Base-by-base conservation (phyloP, 306 rosid genomes). In the Trifolium fragiferum region DNA sequence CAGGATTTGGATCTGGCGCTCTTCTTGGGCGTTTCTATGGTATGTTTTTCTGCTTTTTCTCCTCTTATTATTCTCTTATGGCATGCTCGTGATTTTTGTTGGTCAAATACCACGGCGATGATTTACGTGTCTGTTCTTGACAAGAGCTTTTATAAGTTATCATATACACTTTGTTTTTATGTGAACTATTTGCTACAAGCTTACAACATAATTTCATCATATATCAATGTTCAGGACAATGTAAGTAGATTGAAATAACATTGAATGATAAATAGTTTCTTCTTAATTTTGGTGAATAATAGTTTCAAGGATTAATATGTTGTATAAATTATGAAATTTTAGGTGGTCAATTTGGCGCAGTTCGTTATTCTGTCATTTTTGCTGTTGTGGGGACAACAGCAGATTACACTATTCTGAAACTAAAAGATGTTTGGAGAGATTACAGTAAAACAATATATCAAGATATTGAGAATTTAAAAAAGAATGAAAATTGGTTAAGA, bases 21-120 rank as follows among this genome's bases (percentile, higher is more conserved):
- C 62, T 94, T 80, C 92, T 92, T 10, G 99, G 99, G 35, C 99
- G 95, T 63, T 81, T 94, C 44, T 92, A 94, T 78, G 96, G 99
- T 94, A 71, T 73, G 66, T 68, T 82, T 88, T 82, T 86, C 78
- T 75, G 3, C 49, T 43, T 55, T 37, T 63, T 32, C 25, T 38
- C 64, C 40, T 37, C 12, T 72, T 32, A 16, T 72, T 40, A 16
- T 49, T 33, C 75, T 73, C 63, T 37, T 57, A 7, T 2, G 62
- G 47, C 68, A 20, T 75, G 10, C 51, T 27, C 43, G 47, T 44
- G 37, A 54, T n/a, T 69, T 63, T 70, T 63, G 55, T 40, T 35
- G 3, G n/a, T 51, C 33, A 32, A 9, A 50, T 58, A 40, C 18
- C 41, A 15, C 20, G 51, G 33, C 35, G 35, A 6, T 30, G 67